Evolutionary conservation across 352 stramenopile genomes (phyloP).

Genomic region (Pythium utonaiense): DNA sequence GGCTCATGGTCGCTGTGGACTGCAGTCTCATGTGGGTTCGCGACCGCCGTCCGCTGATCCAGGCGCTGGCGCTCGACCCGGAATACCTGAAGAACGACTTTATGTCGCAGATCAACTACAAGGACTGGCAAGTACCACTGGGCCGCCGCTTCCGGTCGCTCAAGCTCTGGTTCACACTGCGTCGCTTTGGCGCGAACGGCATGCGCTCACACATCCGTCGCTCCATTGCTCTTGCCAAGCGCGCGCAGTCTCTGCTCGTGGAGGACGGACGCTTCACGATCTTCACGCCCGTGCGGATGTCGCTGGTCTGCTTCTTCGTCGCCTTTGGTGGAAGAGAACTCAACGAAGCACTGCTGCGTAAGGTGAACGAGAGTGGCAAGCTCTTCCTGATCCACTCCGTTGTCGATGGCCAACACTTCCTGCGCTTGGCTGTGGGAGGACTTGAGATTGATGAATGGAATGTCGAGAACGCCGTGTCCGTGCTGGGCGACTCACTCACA

Average conservation of each 20-base stretch:
- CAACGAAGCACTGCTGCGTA: constrained; percentile 46
- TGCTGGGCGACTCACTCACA: constrained; percentile 32
- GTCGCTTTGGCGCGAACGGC: constrained; percentile 50
- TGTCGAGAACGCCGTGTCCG: constrained; percentile 36
- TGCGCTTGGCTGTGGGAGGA: constrained; percentile 50
- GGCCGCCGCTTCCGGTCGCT: constrained; percentile 62
- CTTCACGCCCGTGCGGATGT: constrained; percentile 44
- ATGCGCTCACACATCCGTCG: constrained; percentile 50
- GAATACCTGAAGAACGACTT: constrained; percentile 79
- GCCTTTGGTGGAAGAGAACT: constrained; percentile 39
- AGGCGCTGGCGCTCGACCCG: constrained; percentile 50
- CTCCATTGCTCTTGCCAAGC: constrained; percentile 43
- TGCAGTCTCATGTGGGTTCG: constrained; percentile 64
- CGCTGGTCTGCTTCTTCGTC: constrained; percentile 65
- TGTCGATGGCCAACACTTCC: constrained; percentile 44
- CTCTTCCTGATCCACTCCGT: constrained; percentile 66
- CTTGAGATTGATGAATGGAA: constrained; percentile 46
- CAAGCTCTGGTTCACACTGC: constrained; percentile 73
- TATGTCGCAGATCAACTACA: constrained; percentile 53
- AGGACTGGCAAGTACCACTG: constrained; percentile 77
- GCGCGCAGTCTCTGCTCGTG: constrained; percentile 35
- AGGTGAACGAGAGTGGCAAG: constrained; percentile 55
- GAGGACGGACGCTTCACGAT: constrained; percentile 48
- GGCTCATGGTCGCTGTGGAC: constrained; percentile 64
- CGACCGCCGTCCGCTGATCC: constrained; percentile 51